Evolutionary conservation across 192 early-diverging fungal genomes (phyloP), one percentile per base, ranked within the genome.

Genomic region (Umbelopsis sp.): DNA sequence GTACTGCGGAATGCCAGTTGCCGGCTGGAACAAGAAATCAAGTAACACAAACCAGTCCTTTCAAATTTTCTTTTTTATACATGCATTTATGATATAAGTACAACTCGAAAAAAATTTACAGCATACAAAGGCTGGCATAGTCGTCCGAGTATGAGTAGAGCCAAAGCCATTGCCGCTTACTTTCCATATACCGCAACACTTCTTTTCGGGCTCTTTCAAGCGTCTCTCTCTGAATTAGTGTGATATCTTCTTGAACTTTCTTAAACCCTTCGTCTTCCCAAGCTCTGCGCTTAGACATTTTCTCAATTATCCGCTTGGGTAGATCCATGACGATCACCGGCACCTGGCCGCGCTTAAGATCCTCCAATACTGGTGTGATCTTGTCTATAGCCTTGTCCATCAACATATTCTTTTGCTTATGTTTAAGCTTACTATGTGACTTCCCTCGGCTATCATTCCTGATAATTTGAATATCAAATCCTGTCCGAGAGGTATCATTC

Each of bases 81-180:
- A 41, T 41, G 5, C 55, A 25, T 61, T 35, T n/a, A 61, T 35
- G 10, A 35, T 30, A 35, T 61, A 18, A 30, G 6, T 27, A 61
- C 5, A 61, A 35, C 33, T 33, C 25, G 21, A 16, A 35, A 61
- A 61, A 25, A 61, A 35, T 61, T 61, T 75, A 78, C 41, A 87
- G 74, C 50, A 84, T 79, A 67, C 89, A 93, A 9, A 87, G 78
- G 18, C 86, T 72, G 9, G 85, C 85, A 68, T 77, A 84, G 46
- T 93, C 88, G 77, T 87, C 88, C 52, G 85, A 84, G 55, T 87
- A 82, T 0, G 89, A 88, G 74, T 93, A 91, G 18, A 93, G 73
- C 91, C 91, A 93, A 9, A 93, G 82, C 71, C 83, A 88, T 45
- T 70, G 66, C 21, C 78, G 77, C 72, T 68, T 73, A 73, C 66